Percentiles rank a stretch among this genome's conserved stretches.
phyloP scores from a whole-genome alignment of 208 protist genomes.

The Acanthamoeba triangularis region DNA sequence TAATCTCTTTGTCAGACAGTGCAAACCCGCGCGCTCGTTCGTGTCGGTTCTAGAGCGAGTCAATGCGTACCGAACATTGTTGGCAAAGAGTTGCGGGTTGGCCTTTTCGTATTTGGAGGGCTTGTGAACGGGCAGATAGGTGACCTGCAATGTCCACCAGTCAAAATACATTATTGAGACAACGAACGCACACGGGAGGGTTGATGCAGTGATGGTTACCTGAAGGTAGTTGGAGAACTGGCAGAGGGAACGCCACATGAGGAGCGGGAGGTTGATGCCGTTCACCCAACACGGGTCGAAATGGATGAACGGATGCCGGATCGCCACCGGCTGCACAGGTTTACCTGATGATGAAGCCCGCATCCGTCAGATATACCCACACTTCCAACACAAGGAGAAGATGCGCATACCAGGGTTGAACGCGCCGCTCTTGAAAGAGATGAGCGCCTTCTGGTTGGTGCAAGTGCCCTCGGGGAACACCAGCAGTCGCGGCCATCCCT shows the following conservation, averaged over 20 bases:
- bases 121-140: constrained; percentile 37
- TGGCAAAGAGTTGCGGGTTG: constrained; percentile 65
- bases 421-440: constrained; percentile 42
- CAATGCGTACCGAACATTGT: constrained; percentile 4
- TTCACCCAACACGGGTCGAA: constrained; percentile 64
- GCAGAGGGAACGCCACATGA: constrained; percentile 67
- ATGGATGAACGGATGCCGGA: constrained; percentile 42
- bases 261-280: constrained; percentile 24
- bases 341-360: background rate
- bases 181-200: background rate
- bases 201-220: background rate
- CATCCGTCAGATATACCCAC: background rate
- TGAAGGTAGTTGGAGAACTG: constrained; percentile 60
- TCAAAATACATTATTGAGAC: background rate
- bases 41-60: background rate
- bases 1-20: background rate
- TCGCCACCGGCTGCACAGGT: constrained; percentile 56
- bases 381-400: background rate
- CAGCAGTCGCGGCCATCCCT: constrained; percentile 53
- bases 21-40: background rate
- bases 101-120: constrained; percentile 65
- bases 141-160: background rate
- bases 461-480: constrained; percentile 62
- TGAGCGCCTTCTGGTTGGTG: constrained; percentile 67
- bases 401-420: constrained; percentile 16